phyloP scores from a whole-genome alignment of 140 eudicot species.

The Flaveria floridana region DNA sequence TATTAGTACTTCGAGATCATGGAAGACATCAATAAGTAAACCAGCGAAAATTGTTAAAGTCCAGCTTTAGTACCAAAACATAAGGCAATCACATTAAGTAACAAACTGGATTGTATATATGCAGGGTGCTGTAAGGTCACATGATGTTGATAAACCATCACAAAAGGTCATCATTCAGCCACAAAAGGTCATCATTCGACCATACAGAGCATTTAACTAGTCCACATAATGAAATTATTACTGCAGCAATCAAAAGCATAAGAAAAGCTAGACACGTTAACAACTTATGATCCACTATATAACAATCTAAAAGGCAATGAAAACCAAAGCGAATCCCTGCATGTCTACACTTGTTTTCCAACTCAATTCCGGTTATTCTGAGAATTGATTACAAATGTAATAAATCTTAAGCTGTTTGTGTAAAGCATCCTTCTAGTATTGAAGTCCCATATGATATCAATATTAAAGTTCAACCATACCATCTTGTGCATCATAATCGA shows the following conservation, averaged over 20 bases:
- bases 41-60: not conserved
- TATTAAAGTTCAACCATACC: constrained; percentile 5
- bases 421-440: not conserved
- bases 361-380: not conserved
- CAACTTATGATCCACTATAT: not conserved
- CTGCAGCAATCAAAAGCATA: constrained; percentile 8
- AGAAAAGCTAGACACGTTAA: not conserved
- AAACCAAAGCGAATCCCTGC: not conserved
- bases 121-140: not conserved
- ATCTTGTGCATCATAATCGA: not conserved
- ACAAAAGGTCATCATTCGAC: too few species aligned
- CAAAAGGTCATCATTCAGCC: too few species aligned
- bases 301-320: not conserved
- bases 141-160: too few species aligned
- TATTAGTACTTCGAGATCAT: not conserved
- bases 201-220: not conserved
- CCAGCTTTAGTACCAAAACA: constrained; percentile 16
- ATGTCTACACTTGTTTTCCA: not conserved
- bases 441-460: not conserved
- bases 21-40: not conserved
- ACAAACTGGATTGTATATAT: not conserved
- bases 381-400: not conserved
- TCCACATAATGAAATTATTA: not conserved
- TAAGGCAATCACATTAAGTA: constrained; percentile 3
- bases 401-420: not conserved